Percentiles rank a stretch among this genome's conserved stretches.
These are phyloP conservation scores for Curvularia lunata DNA, from an alignment of 2,329 filamentous ascomycete genomes.

Conservation along the genomic window DNA sequence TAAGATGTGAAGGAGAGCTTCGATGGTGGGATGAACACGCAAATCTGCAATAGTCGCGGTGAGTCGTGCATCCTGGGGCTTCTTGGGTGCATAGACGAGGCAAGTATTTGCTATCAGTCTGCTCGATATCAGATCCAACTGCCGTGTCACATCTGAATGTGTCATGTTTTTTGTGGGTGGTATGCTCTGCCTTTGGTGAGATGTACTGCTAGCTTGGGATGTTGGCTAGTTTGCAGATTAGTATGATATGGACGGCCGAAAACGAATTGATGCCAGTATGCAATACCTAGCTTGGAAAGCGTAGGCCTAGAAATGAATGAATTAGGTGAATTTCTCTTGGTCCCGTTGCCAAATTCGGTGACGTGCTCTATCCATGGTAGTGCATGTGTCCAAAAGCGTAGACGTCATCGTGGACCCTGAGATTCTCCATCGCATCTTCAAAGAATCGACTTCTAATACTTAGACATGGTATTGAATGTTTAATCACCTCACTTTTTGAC, in stretches of 20 bases:
- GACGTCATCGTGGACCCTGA: slow-evolving; percentile 35
- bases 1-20: slow-evolving; percentile 59
- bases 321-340: neutral
- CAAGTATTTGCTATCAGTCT: slow-evolving; percentile 21
- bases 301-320: neutral
- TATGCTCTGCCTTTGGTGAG: neutral
- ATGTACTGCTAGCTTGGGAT: neutral
- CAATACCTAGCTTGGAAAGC: too few relatives aligned
- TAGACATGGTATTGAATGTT: neutral
- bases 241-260: neutral
- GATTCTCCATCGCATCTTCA: neutral
- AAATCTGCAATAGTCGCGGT: slow-evolving; percentile 37
- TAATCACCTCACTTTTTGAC: neutral
- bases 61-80: slow-evolving; percentile 18
- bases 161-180: neutral
- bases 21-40: slow-evolving; percentile 56
- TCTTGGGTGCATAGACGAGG: slow-evolving; percentile 23
- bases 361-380: slow-evolving; percentile 10
- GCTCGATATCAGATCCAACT: slow-evolving; percentile 14
- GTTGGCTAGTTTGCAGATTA: neutral
- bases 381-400: slow-evolving; percentile 6
- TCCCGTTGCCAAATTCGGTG: slow-evolving; percentile 9
- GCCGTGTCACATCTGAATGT: slow-evolving; percentile 3
- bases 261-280: neutral
- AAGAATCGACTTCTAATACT: neutral